Conservation (phyloP, 768 basidiomycete genomes). For the Naganishia friedmannii region DNA sequence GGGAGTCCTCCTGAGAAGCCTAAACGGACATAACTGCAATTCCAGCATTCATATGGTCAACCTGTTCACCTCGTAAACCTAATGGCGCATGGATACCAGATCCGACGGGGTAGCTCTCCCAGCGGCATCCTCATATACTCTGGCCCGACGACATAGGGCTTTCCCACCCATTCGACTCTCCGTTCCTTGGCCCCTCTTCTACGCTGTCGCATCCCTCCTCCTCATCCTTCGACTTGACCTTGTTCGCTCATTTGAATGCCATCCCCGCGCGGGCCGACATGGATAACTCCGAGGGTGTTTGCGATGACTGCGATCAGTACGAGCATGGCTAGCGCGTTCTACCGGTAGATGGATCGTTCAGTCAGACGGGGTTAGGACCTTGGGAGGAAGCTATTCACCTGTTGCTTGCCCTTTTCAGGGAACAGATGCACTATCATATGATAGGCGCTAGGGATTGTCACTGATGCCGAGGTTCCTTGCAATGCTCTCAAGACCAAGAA, state of each 20-base stretch:
- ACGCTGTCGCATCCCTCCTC: no score
- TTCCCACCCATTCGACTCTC: slow-evolving; percentile 49
- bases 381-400: not conserved
- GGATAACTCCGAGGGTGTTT: slow-evolving; percentile 53
- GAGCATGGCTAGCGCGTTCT: slow-evolving; percentile 58
- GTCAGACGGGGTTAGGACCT: not conserved
- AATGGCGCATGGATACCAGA: no score
- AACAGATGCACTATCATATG: slow-evolving; percentile 59
- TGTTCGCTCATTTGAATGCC: no score
- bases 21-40: slow-evolving; percentile 62
- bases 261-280: no score
- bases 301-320: slow-evolving; percentile 57
- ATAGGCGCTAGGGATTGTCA: slow-evolving; percentile 59
- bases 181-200: no score
- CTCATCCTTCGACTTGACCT: no score
- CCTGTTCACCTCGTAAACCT: slow-evolving; percentile 16
- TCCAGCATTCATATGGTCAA: slow-evolving; percentile 77
- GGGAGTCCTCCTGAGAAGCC: no score
- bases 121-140: slow-evolving; percentile 49
- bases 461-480: slow-evolving; percentile 57
- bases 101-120: no score
- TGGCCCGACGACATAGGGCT: slow-evolving; percentile 47
- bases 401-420: slow-evolving; percentile 56
- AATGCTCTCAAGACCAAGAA: slow-evolving; percentile 60
- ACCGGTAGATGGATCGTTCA: slow-evolving; percentile 21